Conservation (phyloP, 23 red algal genomes). For the Cyanidiococcus yangmingshanensis region DNA sequence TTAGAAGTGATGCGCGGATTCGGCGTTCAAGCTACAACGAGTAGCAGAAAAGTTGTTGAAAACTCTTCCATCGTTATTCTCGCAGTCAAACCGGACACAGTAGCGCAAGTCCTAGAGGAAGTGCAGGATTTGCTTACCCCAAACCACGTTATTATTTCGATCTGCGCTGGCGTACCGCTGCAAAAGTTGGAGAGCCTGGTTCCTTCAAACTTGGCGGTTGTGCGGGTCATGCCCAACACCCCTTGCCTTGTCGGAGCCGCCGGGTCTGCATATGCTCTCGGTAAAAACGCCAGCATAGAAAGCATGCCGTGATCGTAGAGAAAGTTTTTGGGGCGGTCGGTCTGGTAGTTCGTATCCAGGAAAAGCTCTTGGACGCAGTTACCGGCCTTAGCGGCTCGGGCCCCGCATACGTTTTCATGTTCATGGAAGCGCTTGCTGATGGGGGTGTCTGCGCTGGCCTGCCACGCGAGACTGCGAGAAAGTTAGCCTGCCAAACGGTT, state of each 20-base stretch:
- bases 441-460: conserved; percentile 61
- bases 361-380: conserved; percentile 78
- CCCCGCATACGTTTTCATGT: conserved; percentile 87
- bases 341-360: conserved; percentile 34
- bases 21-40: neutral
- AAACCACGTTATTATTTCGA: conserved; percentile 50
- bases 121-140: neutral
- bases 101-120: neutral
- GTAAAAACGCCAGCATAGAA: neutral
- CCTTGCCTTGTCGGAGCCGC: conserved; percentile 63
- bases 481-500: conserved; percentile 68
- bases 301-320: conserved; percentile 28
- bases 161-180: conserved; percentile 76
- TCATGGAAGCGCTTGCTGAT: conserved; percentile 95
- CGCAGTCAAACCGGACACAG: conserved; percentile 18
- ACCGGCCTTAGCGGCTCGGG: conserved; percentile 84
- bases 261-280: conserved; percentile 41
- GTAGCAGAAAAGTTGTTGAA: neutral
- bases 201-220: neutral
- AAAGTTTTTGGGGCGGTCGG: conserved; percentile 50
- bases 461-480: conserved; percentile 39
- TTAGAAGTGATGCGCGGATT: conserved; percentile 17
- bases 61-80: conserved; percentile 21
- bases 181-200: conserved; percentile 21
- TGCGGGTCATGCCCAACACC: conserved; percentile 84